These are phyloP conservation scores for Akanthomyces dipterigenus DNA, from an alignment of 2,329 filamentous ascomycete species.

Conservation along the genomic window DNA sequence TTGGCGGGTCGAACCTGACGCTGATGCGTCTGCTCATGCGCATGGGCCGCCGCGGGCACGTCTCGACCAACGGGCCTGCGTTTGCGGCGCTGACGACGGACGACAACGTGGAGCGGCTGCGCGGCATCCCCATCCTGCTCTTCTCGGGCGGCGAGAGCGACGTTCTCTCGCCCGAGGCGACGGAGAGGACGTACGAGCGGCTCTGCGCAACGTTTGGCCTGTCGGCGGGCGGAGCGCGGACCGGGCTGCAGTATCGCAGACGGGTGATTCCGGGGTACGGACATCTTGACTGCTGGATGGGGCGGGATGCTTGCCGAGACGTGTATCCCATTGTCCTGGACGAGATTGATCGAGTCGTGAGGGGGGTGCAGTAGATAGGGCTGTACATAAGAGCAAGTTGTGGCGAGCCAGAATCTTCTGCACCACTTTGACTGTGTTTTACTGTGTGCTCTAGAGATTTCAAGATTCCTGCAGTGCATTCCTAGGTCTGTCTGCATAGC, in stretches of 20 bases:
- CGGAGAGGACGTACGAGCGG: slow-evolving; percentile 45
- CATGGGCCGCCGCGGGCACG: slow-evolving; percentile 44
- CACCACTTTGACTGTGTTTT: too few relatives aligned
- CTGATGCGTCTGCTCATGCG: slow-evolving; percentile 49
- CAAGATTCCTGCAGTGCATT: too few relatives aligned
- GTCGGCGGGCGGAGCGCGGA: slow-evolving; percentile 19
- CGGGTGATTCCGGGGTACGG: slow-evolving; percentile 51
- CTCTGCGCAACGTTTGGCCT: slow-evolving; percentile 45
- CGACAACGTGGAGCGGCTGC: slow-evolving; percentile 43
- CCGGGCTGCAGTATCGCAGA: slow-evolving; percentile 40
- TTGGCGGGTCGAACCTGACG: slow-evolving; percentile 56
- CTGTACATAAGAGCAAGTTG: too few relatives aligned
- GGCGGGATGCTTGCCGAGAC: slow-evolving; percentile 50
- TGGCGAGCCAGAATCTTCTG: too few relatives aligned
- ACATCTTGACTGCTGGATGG: slow-evolving; percentile 58
- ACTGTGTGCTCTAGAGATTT: too few relatives aligned
- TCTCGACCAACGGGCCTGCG: slow-evolving; percentile 44
- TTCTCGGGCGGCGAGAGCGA: slow-evolving; percentile 51
- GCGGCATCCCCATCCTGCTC: slow-evolving; percentile 47
- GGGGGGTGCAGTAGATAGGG: background rate
- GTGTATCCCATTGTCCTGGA: slow-evolving; percentile 50
- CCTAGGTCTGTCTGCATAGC: too few relatives aligned
- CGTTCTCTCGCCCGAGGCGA: slow-evolving; percentile 47
- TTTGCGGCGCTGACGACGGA: slow-evolving; percentile 41
- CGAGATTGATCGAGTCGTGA: slow-evolving; percentile 45